phyloP scores from a whole-genome alignment of 2,329 filamentous ascomycete genomes.

The Clarireedia homoeocarpa region DNA sequence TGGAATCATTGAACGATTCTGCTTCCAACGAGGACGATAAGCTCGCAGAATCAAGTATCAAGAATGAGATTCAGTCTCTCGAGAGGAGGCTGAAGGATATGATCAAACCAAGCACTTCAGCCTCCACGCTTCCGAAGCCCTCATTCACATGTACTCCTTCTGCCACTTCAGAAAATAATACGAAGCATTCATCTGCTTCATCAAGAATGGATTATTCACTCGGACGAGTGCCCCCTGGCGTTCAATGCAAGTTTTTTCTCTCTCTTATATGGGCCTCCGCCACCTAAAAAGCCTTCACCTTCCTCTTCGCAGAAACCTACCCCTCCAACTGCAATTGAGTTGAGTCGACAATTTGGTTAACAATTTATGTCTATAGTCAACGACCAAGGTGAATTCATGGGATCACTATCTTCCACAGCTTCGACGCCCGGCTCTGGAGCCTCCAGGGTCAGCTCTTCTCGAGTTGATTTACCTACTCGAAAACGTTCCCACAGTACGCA shows the following conservation, averaged over 20 bases:
- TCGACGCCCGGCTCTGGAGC: conserved; percentile 20
- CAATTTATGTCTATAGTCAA: background rate
- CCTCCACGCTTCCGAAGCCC: background rate
- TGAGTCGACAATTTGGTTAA: background rate
- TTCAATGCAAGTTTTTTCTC: conserved; percentile 1
- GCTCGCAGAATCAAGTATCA: background rate
- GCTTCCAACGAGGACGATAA: conserved; percentile 14
- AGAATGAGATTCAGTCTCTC: background rate
- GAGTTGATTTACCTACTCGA: conserved; percentile 20
- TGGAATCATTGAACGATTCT: conserved; percentile 34
- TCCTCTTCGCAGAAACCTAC: too few species aligned
- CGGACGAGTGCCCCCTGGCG: background rate
- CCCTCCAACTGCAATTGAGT: background rate
- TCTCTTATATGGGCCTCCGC: background rate
- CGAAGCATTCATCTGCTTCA: background rate
- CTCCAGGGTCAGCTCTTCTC: conserved; percentile 12
- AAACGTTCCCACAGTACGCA: conserved; percentile 26
- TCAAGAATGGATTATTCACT: background rate
- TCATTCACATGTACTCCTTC: background rate
- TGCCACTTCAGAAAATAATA: background rate
- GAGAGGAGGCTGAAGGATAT: background rate
- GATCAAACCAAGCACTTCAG: background rate
- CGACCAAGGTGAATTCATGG: background rate
- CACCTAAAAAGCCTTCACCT: too few species aligned
- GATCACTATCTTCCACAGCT: conserved; percentile 14